Evolutionary conservation across 179 eudicot genomes (phyloP).

Genomic region (Beta corolliflora): DNA sequence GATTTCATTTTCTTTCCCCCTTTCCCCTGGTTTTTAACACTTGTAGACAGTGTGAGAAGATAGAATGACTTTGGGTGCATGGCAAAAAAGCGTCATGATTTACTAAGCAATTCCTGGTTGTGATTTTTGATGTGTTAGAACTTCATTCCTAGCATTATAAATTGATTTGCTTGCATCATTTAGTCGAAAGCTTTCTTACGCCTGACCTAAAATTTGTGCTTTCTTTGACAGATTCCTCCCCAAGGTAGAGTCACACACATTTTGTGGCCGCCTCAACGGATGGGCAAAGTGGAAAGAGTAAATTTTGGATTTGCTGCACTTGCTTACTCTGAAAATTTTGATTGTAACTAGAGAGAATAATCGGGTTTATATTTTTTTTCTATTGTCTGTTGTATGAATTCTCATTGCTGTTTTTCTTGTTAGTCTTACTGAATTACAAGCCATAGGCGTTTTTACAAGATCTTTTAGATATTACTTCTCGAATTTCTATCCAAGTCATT

Average conservation of each 20-base stretch:
- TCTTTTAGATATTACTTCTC: no score
- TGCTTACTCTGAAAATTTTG: constrained; percentile 5
- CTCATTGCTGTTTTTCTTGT: background rate
- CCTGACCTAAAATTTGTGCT: constrained; percentile 18
- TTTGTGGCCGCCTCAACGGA: constrained; percentile 88
- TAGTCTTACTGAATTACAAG: background rate
- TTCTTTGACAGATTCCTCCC: constrained; percentile 65
- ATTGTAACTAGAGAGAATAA: background rate
- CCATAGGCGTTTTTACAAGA: no score
- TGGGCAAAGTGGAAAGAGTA: constrained; percentile 54
- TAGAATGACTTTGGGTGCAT: background rate
- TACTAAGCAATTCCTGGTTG: background rate
- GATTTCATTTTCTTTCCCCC: no score
- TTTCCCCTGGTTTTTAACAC: no score
- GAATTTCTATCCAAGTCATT: no score
- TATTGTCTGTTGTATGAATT: no score
- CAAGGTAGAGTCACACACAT: constrained; percentile 78
- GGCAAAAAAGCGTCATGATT: background rate
- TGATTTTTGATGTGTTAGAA: background rate
- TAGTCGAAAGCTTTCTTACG: background rate
- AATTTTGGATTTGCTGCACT: constrained; percentile 1
- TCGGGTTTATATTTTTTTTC: background rate
- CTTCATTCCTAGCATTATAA: background rate
- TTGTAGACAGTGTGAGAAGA: background rate
- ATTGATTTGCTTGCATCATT: background rate